Base-by-base conservation (phyloP, 1,284 basidiomycete species). In the Grifola frondosa region DNA sequence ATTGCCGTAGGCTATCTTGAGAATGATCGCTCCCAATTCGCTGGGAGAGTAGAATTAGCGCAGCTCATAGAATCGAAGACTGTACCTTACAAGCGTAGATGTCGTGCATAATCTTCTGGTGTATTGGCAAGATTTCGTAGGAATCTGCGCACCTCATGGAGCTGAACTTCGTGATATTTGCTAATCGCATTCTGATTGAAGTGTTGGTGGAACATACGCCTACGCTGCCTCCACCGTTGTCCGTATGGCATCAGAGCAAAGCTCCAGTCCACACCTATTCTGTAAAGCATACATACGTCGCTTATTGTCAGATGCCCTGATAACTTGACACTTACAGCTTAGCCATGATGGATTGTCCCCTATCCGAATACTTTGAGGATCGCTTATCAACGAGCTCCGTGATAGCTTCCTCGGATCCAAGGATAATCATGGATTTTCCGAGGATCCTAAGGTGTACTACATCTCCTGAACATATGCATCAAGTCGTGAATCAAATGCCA, bases 321-420 rank as follows among this genome's bases (percentile, higher is more conserved):
- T n/a, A n/a, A n/a, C n/a, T n/a, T n/a, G n/a, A n/a, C n/a, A n/a
- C n/a, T n/a, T n/a, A n/a, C n/a, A n/a, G n/a, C n/a, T n/a, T n/a
- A n/a, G n/a, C n/a, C n/a, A n/a, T n/a, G n/a, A n/a, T n/a, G n/a
- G n/a, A n/a, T n/a, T n/a, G n/a, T n/a, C n/a, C n/a, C 52, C 53
- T 52, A 44, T 59, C 59, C 17, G 58, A 61, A 46, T 61, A 60
- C 3, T 56, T 31, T 12, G 53, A 44, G 11, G 55, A 58, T 42
- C 52, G 44, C 24, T 49, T 55, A 35, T 62, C 59, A 28, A 63
- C 56, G 5, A 62, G 52, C 17, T 60, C 60, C 26, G 49, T 46
- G n/a, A 57, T 58, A 3, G 56, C 59, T 33, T 58, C 37, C 8
- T 42, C 42, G 13, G 61, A 60, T 43, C 61, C 62, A 44, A 62